phyloP scores from a whole-genome alignment of 75 land plant species.

The Cryptomeria japonica region DNA sequence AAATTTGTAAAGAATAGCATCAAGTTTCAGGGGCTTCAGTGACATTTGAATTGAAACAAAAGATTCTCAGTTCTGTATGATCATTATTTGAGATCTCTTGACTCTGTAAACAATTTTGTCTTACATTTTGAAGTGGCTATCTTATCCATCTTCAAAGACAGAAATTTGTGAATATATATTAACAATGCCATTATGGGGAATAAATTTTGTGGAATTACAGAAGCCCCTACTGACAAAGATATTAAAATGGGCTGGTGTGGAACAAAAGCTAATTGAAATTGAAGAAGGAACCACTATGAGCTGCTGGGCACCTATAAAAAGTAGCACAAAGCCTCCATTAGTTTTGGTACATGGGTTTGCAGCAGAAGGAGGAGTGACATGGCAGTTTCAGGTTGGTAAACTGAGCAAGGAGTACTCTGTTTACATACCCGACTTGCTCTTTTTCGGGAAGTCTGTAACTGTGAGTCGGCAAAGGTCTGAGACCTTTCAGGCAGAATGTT shows the following conservation, averaged over 20 bases:
- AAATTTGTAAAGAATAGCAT: background rate
- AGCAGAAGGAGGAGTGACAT: constrained; percentile 64
- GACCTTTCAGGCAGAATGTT: constrained; percentile 63
- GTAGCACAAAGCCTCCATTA: constrained; percentile 43
- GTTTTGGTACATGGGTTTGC: constrained; percentile 83
- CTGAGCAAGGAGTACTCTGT: constrained; percentile 57
- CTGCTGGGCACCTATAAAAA: constrained; percentile 56
- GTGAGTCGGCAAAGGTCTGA: constrained; percentile 52
- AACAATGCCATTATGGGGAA: background rate
- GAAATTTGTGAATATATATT: background rate
- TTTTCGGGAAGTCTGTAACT: constrained; percentile 61
- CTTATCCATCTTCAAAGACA: background rate
- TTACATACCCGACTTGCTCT: constrained; percentile 82
- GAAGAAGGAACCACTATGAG: constrained; percentile 56
- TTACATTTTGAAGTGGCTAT: background rate
- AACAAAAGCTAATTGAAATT: constrained; percentile 41
- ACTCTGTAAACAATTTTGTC: background rate
- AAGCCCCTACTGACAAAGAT: constrained; percentile 48
- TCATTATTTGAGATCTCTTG: background rate
- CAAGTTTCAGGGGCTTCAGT: background rate
- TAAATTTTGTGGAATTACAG: constrained; percentile 60
- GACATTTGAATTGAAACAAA: background rate
- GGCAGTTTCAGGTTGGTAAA: constrained; percentile 69
- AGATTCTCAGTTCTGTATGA: background rate
- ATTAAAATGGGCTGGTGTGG: constrained; percentile 50